phyloP scores from a whole-genome alignment of 2,329 filamentous ascomycete genomes.

The Trichoderma gracile region DNA sequence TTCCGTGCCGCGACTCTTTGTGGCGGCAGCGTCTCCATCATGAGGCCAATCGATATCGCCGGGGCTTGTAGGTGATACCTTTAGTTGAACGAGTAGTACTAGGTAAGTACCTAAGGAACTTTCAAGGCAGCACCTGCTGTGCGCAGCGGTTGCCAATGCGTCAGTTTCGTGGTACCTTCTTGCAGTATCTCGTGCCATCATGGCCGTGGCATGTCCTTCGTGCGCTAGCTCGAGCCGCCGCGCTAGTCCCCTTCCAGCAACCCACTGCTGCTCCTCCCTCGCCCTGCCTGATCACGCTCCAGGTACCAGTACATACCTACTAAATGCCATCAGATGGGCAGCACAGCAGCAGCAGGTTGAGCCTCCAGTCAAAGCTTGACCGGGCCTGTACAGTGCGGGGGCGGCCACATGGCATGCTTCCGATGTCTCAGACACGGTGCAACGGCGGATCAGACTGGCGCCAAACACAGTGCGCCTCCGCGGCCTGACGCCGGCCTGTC shows the following conservation, averaged over 20 bases:
- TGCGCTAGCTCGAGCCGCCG: background rate
- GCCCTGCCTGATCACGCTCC: background rate
- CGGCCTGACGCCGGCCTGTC: background rate
- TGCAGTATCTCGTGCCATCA: too few relatives aligned
- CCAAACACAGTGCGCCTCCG: conserved; percentile 17
- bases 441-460: background rate
- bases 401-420: conserved; percentile 19
- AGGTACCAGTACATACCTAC: background rate
- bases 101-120: too few relatives aligned
- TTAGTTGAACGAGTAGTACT: too few relatives aligned
- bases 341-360: too few relatives aligned
- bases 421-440: conserved; percentile 22
- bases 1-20: too few relatives aligned
- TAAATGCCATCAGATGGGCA: background rate
- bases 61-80: too few relatives aligned
- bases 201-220: background rate
- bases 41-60: too few relatives aligned
- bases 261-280: background rate
- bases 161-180: background rate
- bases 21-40: too few relatives aligned
- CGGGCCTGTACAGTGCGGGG: conserved; percentile 4
- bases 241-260: background rate
- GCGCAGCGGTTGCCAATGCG: background rate
- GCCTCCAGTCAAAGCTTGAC: too few relatives aligned
- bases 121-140: background rate